Evolutionary conservation across 148 eudicot genomes (phyloP), one percentile per base, ranked within the genome.

Genomic region (Amaranthus cruentus): DNA sequence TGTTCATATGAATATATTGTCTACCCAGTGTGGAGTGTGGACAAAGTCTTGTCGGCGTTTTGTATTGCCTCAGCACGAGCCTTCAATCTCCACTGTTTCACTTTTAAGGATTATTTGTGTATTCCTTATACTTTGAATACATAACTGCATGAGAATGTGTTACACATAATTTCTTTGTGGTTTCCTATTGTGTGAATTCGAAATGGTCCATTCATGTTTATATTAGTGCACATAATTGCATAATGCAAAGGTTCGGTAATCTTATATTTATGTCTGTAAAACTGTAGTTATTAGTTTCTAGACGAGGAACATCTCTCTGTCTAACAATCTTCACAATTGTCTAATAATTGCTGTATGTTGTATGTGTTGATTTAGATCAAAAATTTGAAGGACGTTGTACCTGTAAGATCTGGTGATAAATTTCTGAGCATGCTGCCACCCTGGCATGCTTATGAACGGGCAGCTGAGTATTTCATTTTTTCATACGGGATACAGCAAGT

Each of bases 401-500:
- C 96, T 51, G 89, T 87, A 78, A 76, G 66, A 77, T 84, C 91
- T 64, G 98, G 90, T 53, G 98, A 91, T 83, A 86, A 82, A 85
- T 87, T 87, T 83, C 84, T 95, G 64, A 95, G 98, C 79, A 85
- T 95, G 91, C 90, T 95, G 51, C 98, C 98, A 64, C 87, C 98
- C 53, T 95, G 98, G 98, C 98, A 95, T 86, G 97, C 96, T 81
- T 95, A 95, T 84, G 98, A 95, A 81, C 85, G 98, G 73, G 90
- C 96, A 68, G 78, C 82, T 47, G 97, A 88, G 77, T 95, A 95
- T 83, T 91, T 87, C 81, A 83, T 87, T 74, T 85, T 88, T 64
- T 73, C 96, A 18, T 49, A 75, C 81, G 98, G 98, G 69, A 54
- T 77, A 76, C 87, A 90, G 85, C 96, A 89, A 79, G 88, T 87